phyloP scores from a whole-genome alignment of 2,329 filamentous ascomycete genomes.

The Coniochaeta sp. region DNA sequence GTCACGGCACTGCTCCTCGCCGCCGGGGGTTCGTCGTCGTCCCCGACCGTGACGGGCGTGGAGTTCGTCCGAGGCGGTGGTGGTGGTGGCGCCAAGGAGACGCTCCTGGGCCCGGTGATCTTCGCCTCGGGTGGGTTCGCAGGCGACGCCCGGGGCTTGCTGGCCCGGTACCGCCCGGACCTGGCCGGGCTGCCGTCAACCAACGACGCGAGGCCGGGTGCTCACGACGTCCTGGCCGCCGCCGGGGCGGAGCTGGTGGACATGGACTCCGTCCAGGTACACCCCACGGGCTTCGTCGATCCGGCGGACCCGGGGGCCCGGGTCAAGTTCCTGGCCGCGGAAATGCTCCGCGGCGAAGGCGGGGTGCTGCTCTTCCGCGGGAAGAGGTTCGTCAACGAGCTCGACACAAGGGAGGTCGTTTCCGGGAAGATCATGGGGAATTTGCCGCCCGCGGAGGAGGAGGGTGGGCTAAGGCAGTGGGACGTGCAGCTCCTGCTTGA shows the following conservation, averaged over 20 bases:
- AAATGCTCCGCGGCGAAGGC: conserved; percentile 55
- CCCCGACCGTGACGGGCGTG: conserved; percentile 32
- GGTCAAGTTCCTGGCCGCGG: conserved; percentile 57
- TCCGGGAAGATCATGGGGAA: conserved; percentile 41
- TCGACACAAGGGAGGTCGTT: conserved; percentile 51
- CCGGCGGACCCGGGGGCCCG: conserved; percentile 32
- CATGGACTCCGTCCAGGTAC: conserved; percentile 54
- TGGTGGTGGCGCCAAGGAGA: conserved; percentile 26
- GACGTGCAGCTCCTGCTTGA: conserved; percentile 52
- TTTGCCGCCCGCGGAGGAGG: conserved; percentile 8
- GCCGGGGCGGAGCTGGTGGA: conserved; percentile 37
- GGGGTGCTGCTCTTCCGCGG: conserved; percentile 46
- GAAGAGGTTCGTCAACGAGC: conserved; percentile 53
- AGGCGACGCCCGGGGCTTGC: conserved; percentile 50
- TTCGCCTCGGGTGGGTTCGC: conserved; percentile 57
- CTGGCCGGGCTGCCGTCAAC: conserved; percentile 54
- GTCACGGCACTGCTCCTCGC: conserved; percentile 40
- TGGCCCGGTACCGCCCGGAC: conserved; percentile 51
- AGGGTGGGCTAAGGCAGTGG: conserved; percentile 41
- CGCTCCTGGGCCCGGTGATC: conserved; percentile 45
- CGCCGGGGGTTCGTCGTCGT: neutral
- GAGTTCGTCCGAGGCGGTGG: conserved; percentile 29
- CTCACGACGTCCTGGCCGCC: conserved; percentile 35
- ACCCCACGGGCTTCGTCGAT: conserved; percentile 59
- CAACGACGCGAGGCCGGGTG: conserved; percentile 50